Evolutionary conservation across 495 filamentous ascomycete species (phyloP), one percentile per base, ranked within the genome.

Genomic region (Xylaria longipes): DNA sequence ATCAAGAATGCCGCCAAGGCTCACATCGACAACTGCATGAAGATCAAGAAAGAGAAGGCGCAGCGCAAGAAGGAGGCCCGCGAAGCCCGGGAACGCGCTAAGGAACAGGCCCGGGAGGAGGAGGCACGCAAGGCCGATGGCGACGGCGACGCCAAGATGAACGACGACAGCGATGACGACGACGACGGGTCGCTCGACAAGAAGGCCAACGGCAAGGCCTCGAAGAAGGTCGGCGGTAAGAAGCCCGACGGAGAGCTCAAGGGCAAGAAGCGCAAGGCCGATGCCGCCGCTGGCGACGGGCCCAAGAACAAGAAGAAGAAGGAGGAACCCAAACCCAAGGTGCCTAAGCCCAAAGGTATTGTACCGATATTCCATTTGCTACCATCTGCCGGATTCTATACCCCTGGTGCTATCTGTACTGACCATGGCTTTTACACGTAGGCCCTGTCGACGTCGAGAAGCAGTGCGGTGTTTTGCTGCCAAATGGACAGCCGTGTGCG

Each of bases 391-490:
- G 4, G 27, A 5, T 11, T 27, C 2, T 27, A 14, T 52, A 22
- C 48, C 14, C 9, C 9, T 3, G 1, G 22, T 27, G 8, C 31
- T 60, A 37, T 5, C 25, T 31, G 25, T 74, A 61, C 64, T 71
- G 8, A 68, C 69, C 39, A 27, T 71, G 25, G 65, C 63, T 75
- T 72, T 79, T 65, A 39, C n/a, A 60, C 45, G n/a, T 56, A 86
- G 84, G 88, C 0, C 96, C 96, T 4, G 96, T 99, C 31, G 97
- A 99, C 82, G 96, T 99, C 35, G 96, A 98, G 82, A 92, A 91
- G 78, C 97, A 99, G 84, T 99, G 96, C 76, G 96, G 96, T 86
- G 96, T 99, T 25, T 86, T 89, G 54, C 87, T 97, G 56, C 88
- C 93, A 0, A 87, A 89, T 60, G 95, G 96, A 1, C 92, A 93